These are phyloP conservation scores for Trichoderma breve DNA, from an alignment of 2,329 filamentous ascomycete genomes.

Conservation along the genomic window DNA sequence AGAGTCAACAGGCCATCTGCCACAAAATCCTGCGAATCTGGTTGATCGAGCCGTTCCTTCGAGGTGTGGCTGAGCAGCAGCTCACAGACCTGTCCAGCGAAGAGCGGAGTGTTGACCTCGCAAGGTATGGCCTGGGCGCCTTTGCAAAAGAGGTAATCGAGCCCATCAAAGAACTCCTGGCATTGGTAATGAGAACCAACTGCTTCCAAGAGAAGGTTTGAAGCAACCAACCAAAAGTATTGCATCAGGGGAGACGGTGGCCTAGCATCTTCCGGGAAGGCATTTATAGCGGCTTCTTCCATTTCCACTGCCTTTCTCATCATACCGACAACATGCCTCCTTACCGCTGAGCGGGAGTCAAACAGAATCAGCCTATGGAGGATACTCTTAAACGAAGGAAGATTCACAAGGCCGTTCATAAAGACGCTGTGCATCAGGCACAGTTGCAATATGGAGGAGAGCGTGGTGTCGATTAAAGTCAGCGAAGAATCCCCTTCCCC, in stretches of 20 bases:
- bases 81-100: slow-evolving; percentile 33
- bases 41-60: slow-evolving; percentile 40
- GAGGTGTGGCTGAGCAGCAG: slow-evolving; percentile 41
- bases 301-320: slow-evolving; percentile 31
- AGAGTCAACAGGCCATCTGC: slow-evolving; percentile 33
- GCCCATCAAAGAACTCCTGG: slow-evolving; percentile 46
- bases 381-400: slow-evolving; percentile 26
- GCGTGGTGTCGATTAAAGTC: slow-evolving; percentile 29
- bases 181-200: slow-evolving; percentile 36
- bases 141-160: slow-evolving; percentile 40
- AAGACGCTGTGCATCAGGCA: slow-evolving; percentile 30
- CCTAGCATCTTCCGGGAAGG: background rate
- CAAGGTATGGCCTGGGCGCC: slow-evolving; percentile 30
- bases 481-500: slow-evolving; percentile 27
- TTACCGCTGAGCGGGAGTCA: slow-evolving; percentile 30
- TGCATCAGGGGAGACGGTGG: slow-evolving; percentile 21
- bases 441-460: slow-evolving; percentile 32
- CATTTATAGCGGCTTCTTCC: slow-evolving; percentile 14
- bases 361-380: slow-evolving; percentile 30
- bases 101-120: slow-evolving; percentile 30
- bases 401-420: slow-evolving; percentile 29
- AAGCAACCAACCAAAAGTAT: slow-evolving; percentile 35
- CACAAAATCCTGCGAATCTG: slow-evolving; percentile 30
- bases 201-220: slow-evolving; percentile 36
- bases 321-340: slow-evolving; percentile 34